A percentile compares a stretch with the other conserved stretches of the same genome.
phyloP scores from a whole-genome alignment of 345 rosid genomes.

The Linum tenue region DNA sequence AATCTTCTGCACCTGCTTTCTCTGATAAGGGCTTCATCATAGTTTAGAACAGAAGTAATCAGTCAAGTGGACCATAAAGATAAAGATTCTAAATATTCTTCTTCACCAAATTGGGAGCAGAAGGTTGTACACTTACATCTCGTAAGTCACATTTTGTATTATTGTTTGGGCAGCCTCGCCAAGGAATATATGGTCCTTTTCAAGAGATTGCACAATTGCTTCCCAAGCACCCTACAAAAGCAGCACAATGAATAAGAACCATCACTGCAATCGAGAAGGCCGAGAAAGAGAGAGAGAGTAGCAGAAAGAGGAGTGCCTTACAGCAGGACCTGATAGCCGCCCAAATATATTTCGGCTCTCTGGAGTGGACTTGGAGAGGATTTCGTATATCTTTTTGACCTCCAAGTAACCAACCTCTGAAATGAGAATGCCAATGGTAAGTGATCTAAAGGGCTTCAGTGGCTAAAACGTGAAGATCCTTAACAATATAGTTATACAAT shows the following conservation, averaged over 20 bases:
- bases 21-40: slow-evolving; percentile 72
- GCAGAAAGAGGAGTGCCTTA: slow-evolving; percentile 29
- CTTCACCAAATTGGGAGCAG: background rate
- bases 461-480: background rate
- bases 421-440: slow-evolving; percentile 15
- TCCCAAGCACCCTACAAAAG: slow-evolving; percentile 77
- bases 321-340: slow-evolving; percentile 85
- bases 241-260: background rate
- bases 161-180: slow-evolving; percentile 96
- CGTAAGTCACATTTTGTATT: slow-evolving; percentile 83
- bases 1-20: slow-evolving; percentile 87
- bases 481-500: background rate
- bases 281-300: background rate
- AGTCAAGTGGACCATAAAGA: slow-evolving; percentile 3
- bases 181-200: slow-evolving; percentile 79
- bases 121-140: slow-evolving; percentile 52
- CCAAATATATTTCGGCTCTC: slow-evolving; percentile 91
- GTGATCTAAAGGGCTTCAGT: background rate
- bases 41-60: slow-evolving; percentile 9
- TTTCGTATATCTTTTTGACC: slow-evolving; percentile 67
- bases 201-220: slow-evolving; percentile 62
- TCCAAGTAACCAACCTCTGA: slow-evolving; percentile 76
- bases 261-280: background rate
- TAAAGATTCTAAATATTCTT: background rate
- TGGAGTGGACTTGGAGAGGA: slow-evolving; percentile 61